phyloP scores from a whole-genome alignment of 2,329 filamentous ascomycete genomes.

The Tolypocladium guangdongense region DNA sequence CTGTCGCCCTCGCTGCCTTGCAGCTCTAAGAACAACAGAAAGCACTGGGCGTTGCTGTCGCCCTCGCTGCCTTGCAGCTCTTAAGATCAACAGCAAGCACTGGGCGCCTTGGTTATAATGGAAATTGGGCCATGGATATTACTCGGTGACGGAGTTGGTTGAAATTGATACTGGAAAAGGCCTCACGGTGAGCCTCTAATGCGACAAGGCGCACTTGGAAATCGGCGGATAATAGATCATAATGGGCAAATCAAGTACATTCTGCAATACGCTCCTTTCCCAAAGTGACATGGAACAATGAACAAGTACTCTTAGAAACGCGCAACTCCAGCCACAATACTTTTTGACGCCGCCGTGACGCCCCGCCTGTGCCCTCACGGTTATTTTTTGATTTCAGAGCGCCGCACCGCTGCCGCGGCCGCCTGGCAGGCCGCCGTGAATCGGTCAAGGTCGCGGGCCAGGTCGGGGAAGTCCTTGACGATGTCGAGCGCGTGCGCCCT shows the following conservation, averaged over 20 bases:
- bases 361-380: background rate
- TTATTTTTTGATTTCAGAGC: background rate
- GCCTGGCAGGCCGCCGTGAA: slow-evolving; percentile 10
- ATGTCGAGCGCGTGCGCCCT: slow-evolving; percentile 10
- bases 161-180: background rate
- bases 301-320: too few relatives aligned
- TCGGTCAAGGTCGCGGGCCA: slow-evolving; percentile 16
- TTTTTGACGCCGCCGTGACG: background rate
- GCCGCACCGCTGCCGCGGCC: slow-evolving; percentile 1
- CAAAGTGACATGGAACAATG: too few relatives aligned
- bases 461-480: slow-evolving; percentile 15
- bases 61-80: slow-evolving; percentile 4
- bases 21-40: background rate
- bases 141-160: background rate
- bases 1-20: slow-evolving; percentile 3
- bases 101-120: too few relatives aligned
- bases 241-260: background rate
- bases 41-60: background rate
- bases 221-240: background rate
- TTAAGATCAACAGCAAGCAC: background rate
- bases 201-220: background rate
- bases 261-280: background rate
- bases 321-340: background rate
- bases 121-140: background rate
- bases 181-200: background rate